A percentile compares a stretch with the other conserved stretches of the same genome.
phyloP scores from a whole-genome alignment of 2,329 filamentous ascomycete genomes.

The Ophiostoma pallidulum region DNA sequence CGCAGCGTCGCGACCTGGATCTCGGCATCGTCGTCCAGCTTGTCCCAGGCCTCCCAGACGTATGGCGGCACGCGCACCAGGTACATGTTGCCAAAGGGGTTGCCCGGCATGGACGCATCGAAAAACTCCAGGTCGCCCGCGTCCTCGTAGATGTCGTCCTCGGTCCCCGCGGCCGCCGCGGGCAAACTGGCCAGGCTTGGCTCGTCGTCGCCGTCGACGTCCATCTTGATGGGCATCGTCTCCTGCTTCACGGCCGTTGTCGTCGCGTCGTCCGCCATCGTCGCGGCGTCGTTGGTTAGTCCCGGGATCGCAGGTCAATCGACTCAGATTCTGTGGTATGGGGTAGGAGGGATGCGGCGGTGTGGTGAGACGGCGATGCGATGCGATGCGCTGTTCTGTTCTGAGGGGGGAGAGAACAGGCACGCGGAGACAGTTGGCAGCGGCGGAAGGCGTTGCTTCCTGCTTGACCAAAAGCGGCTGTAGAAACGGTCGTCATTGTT shows the following conservation, averaged over 20 bases:
- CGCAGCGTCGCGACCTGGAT: constrained; percentile 71
- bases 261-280: constrained; percentile 12
- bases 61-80: constrained; percentile 70
- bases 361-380: too few species aligned
- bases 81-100: constrained; percentile 45
- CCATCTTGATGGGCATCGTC: constrained; percentile 32
- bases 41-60: constrained; percentile 70
- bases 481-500: too few species aligned
- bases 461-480: background rate
- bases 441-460: background rate
- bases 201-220: constrained; percentile 25
- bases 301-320: too few species aligned
- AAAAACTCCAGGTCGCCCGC: constrained; percentile 54
- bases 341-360: too few species aligned
- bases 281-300: too few species aligned
- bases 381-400: background rate
- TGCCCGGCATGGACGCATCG: constrained; percentile 24
- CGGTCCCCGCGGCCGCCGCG: constrained; percentile 30
- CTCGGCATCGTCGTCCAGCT: constrained; percentile 70
- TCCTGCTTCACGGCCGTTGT: constrained; percentile 16
- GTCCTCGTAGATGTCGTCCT: constrained; percentile 60
- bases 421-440: background rate
- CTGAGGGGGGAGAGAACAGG: background rate
- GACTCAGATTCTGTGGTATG: too few species aligned
- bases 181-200: constrained; percentile 12